Conservation (phyloP, 495 filamentous ascomycete genomes). For the Xylaria flabelliformis region DNA sequence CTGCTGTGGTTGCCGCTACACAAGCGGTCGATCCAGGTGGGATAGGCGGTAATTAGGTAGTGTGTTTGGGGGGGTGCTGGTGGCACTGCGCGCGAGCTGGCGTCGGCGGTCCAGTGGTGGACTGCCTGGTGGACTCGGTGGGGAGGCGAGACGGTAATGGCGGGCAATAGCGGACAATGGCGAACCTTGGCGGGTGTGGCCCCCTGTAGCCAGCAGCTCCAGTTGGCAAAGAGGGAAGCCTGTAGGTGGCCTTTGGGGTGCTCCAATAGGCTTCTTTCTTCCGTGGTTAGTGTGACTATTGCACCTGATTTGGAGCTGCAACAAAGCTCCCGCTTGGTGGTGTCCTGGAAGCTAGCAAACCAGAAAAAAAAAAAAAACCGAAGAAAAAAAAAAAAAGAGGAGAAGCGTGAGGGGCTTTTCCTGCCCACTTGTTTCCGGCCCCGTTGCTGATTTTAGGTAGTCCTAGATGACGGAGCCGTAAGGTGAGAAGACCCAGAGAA, state of each 20-base stretch:
- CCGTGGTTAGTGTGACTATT: constrained; percentile 11
- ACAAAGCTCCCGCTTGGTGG: constrained; percentile 9
- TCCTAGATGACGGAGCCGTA: not conserved
- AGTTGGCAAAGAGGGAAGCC: constrained; percentile 3
- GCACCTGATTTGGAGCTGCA: not conserved
- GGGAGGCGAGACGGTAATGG: constrained; percentile 11
- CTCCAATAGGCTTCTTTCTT: constrained; percentile 18
- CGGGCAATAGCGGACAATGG: constrained; percentile 16
- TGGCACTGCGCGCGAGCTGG: not conserved
- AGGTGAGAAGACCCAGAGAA: not conserved
- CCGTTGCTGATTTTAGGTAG: not conserved
- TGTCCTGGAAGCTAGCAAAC: not conserved
- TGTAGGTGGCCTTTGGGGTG: not conserved
- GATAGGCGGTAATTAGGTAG: not conserved
- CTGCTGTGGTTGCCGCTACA: constrained; percentile 27
- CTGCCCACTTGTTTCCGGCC: constrained; percentile 17
- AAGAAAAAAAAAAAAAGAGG: not conserved
- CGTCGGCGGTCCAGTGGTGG: constrained; percentile 6
- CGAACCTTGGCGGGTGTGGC: constrained; percentile 21
- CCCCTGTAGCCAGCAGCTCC: constrained; percentile 5
- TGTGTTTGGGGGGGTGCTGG: not conserved
- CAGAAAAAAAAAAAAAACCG: not conserved
- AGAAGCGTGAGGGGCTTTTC: constrained; percentile 8
- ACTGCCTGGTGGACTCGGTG: constrained; percentile 25
- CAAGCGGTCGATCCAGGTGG: constrained; percentile 20